Base-by-base conservation (phyloP, 371 early-diverging fungal genomes). In the Actinomortierella ambigua region DNA sequence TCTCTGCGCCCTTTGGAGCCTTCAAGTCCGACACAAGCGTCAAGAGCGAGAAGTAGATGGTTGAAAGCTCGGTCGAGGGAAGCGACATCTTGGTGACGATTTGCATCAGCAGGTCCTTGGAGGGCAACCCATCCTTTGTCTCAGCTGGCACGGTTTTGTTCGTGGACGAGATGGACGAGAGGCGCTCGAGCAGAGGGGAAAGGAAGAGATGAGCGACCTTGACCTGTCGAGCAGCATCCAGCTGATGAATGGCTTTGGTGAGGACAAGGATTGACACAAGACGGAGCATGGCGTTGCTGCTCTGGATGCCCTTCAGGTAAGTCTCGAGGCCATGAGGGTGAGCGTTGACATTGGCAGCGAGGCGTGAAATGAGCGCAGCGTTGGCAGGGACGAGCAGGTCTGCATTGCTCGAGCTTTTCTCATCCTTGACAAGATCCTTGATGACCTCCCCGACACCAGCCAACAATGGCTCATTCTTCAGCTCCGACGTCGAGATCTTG, bases 291-390 rank as follows among this genome's bases (percentile, higher is more conserved):
- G 48, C 26, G 40, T 61, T 55, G 46, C 40, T 39, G 58, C 67
- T 51, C 55, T 66, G 28, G 44, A 69, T 63, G 22, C 70, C 76
- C 44, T 76, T 42, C 7, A 76, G 20, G 29, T 70, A 76, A 20
- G 69, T 13, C 14, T 55, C 29, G 13, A 70, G 43, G n/a, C 55
- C 68, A 6, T 66, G 47, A 8, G 63, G n/a, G 20, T 79, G 54
- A 6, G 63, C 53, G 8, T 78, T 60, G 20, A 89, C 69, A 41
- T 75, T 82, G 7, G 75, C 52, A 13, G 79, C 75, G 9, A 79
- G 49, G 14, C 57, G 63, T 42, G 56, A 56, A 57, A 73, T 54
- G 52, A 73, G 34, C 17, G 63, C 52, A 17, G 56, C 6, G 48
- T 73, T 53, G 15, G 64, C 67, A 11, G 68, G 13, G 2, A 59